Evolutionary conservation across 768 basidiomycete genomes (phyloP).

Genomic region (Podaxis mareebaensis): DNA sequence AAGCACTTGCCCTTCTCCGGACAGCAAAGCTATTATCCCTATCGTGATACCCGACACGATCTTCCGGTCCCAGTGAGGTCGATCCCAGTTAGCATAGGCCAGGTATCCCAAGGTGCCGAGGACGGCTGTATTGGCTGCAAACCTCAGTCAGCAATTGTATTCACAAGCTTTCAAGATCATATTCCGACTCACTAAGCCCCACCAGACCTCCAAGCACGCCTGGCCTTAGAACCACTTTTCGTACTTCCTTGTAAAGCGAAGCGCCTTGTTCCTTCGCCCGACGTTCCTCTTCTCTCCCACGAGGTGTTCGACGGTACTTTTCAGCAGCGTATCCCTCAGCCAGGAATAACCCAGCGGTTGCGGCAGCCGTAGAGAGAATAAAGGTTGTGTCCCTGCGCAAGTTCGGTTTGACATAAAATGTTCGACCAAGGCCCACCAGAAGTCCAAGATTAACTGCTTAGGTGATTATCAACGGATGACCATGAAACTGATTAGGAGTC

Average conservation of each 20-base stretch:
- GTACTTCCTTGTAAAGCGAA: conserved; percentile 50
- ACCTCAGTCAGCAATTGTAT: background rate
- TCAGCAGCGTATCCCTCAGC: conserved; percentile 67
- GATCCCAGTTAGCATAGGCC: conserved; percentile 66
- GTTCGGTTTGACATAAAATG: conserved; percentile 61
- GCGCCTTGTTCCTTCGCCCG: conserved; percentile 60
- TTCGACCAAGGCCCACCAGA: conserved; percentile 58
- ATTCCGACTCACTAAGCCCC: conserved; percentile 50
- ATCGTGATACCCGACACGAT: conserved; percentile 56
- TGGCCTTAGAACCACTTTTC: conserved; percentile 61
- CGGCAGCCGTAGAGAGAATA: conserved; percentile 53
- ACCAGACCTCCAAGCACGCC: conserved; percentile 65
- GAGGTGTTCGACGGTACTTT: conserved; percentile 56
- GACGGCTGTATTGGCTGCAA: conserved; percentile 62
- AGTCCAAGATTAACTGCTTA: conserved; percentile 69
- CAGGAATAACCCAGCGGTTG: conserved; percentile 56
- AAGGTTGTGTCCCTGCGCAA: conserved; percentile 57
- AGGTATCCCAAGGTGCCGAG: conserved; percentile 65
- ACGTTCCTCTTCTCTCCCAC: conserved; percentile 56
- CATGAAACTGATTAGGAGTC: conserved; percentile 11
- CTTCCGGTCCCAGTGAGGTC: conserved; percentile 62
- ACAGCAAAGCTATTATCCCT: conserved; percentile 61
- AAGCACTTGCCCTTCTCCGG: conserved; percentile 63
- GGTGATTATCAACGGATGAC: background rate
- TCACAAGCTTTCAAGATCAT: background rate